Percentiles rank a stretch among this genome's conserved stretches.
Conservation (phyloP, 208 protist genomes). For the Angomonas ambiguus region DNA sequence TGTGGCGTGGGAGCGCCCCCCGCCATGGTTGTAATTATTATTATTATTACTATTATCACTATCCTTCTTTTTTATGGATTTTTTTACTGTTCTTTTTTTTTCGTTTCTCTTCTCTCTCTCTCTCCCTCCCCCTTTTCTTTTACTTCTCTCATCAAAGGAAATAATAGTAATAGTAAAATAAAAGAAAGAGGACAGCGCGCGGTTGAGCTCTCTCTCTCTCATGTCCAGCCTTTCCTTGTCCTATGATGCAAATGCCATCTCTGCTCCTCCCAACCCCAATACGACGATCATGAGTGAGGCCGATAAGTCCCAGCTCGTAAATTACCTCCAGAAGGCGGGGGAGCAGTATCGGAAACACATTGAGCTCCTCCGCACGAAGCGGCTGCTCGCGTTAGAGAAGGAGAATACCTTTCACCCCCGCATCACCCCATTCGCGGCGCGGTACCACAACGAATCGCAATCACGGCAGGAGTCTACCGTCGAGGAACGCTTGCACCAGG, state of each 20-base stretch:
- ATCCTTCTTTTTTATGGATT: constrained; percentile 1
- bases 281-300: constrained; percentile 1
- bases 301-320: constrained; percentile 35
- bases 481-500: constrained; percentile 47
- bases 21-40: neutral
- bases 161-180: constrained; percentile 7
- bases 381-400: constrained; percentile 33
- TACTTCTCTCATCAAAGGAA: neutral
- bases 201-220: too few species aligned
- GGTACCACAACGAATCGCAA: constrained; percentile 21
- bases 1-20: too few species aligned
- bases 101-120: constrained; percentile 11
- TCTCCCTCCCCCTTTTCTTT: neutral
- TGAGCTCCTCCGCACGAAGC: constrained; percentile 53
- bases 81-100: constrained; percentile 8
- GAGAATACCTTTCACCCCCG: constrained; percentile 42
- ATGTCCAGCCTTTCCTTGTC: neutral
- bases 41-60: neutral
- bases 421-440: constrained; percentile 43
- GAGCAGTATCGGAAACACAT: constrained; percentile 56
- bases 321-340: constrained; percentile 55
- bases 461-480: constrained; percentile 37
- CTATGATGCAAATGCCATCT: neutral
- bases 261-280: neutral
- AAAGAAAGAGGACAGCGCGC: too few species aligned